These are phyloP conservation scores for Galeopsis tetrahit DNA, from an alignment of 257 asterid genomes.

Conservation along the genomic window DNA sequence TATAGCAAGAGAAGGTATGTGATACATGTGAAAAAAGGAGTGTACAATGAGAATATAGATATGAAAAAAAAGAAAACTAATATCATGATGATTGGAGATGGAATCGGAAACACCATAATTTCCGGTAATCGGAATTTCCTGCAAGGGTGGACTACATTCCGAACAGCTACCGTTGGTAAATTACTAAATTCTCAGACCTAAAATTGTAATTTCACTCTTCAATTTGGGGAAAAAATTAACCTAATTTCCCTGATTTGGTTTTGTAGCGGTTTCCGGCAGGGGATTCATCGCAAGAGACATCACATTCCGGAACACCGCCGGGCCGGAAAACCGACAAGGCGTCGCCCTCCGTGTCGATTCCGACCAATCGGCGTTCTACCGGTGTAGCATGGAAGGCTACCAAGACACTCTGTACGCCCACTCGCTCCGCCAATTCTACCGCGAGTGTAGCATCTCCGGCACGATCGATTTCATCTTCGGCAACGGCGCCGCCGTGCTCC, in stretches of 20 bases:
- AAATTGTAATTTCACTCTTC: neutral
- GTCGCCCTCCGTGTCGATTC: slow-evolving; percentile 98
- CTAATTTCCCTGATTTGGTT: neutral
- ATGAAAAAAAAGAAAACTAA: slow-evolving; percentile 90
- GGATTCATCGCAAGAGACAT: slow-evolving; percentile 94
- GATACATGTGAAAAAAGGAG: slow-evolving; percentile 87
- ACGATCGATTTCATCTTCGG: slow-evolving; percentile 98
- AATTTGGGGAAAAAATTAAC: neutral
- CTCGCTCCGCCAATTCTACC: slow-evolving; percentile 95
- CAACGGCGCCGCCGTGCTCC: slow-evolving; percentile 93
- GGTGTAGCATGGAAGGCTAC: slow-evolving; percentile 96
- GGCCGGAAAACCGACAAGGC: slow-evolving; percentile 77
- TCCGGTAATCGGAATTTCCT: slow-evolving; percentile 78
- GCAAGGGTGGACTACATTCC: slow-evolving; percentile 99
- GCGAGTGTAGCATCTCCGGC: slow-evolving; percentile 88
- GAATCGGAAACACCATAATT: slow-evolving; percentile 75
- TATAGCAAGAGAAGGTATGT: slow-evolving; percentile 74
- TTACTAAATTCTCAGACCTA: neutral
- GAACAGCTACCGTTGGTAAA: slow-evolving; percentile 89
- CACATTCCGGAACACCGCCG: slow-evolving; percentile 96
- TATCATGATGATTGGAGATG: slow-evolving; percentile 92
- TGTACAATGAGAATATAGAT: slow-evolving; percentile 79
- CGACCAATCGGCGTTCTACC: slow-evolving; percentile 90
- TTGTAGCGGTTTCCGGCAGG: slow-evolving; percentile 82
- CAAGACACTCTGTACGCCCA: slow-evolving; percentile 97